Evolutionary conservation across 306 rosid species (phyloP), one percentile per base, ranked within the genome.

Genomic region (Sechiopsis laciniata): DNA sequence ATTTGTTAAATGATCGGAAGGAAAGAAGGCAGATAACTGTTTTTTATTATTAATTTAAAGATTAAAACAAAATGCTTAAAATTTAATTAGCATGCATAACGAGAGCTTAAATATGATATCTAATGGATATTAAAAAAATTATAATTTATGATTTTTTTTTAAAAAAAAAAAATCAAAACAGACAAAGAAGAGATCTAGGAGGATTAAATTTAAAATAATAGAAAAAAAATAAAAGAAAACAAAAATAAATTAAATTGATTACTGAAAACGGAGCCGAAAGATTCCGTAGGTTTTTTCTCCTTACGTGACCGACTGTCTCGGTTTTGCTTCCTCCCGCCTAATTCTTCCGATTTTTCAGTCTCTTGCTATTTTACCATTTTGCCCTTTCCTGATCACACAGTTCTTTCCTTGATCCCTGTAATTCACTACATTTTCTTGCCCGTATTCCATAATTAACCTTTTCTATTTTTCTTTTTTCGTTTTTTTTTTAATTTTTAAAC

Each of bases 201-300:
- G n/a, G 9, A 61, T 32, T 32, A 32, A 26, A 26, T 26, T 32
- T 32, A 32, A 26, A 26, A 26, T 26, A 26, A 26, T 1, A 26
- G 29, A 26, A 26, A 26, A 60, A 24, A 61, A 2, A 24, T 6
- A 62, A 4, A 8, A 63, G 17, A 32, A 32, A 32, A 32, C 4
- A 40, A 64, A 3, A 2, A 37, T n/a, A 64, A 32, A 15, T 32
- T 15, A 3, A 66, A 40, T 0, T 10, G 72, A 17, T 53, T 19
- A 37, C 24, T 19, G 55, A 42, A 45, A 66, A 19, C 32, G 72
- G 80, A 60, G 77, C 63, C 50, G 53, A 71, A 72, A 76, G 83
- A 81, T 86, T 87, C 88, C 75, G 87, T 75, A 82, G 84, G 89
- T 74, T 70, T 53, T 70, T 53, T 84, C 37, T 80, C 82, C 73